Evolutionary conservation across 345 rosid genomes (phyloP), one percentile per base, ranked within the genome.

Genomic region (Citrus maxima): DNA sequence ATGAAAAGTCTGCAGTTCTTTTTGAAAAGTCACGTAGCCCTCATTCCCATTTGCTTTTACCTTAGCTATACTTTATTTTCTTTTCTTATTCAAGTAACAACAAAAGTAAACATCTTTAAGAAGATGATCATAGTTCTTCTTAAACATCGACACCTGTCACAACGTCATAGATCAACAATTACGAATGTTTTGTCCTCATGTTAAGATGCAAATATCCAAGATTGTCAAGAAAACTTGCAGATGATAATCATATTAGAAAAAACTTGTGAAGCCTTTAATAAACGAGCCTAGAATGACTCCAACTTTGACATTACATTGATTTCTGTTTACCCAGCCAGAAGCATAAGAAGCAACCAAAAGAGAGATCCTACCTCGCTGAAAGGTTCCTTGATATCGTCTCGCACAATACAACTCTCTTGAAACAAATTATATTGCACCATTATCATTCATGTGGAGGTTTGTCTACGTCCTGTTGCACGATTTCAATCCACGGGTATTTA

Each of bases 121-220:
- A 80, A 96, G 95, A 89, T 94, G 98, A 75, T 94, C 97, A 79
- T 84, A 93, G 72, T 96, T 96, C 87, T 89, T 94, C 88, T 94
- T 93, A 85, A 94, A 96, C 98, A 94, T 87, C 40, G 98, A 94
- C 35, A 96, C 92, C 98, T 96, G 77, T n/a, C 78, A 58, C 75
- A 80, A 73, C 40, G 78, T 65, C 78, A 58, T 60, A 51, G 65
- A 54, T 27, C 22, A 42, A 27, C 54, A 55, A 9, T 63, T 28
- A 67, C 49, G 2, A 46, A 75, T 25, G 28, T 56, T 58, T 25
- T 7, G 59, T 28, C 55, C 30, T 22, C 10, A 28, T 4, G 27
- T 46, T 10, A 38, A 61, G 24, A 63, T 9, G 19, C 24, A 75
- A n/a, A 25, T n/a, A 46, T 61, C 67, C 54, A 74, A 40, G 46